Evolutionary conservation across 2,329 filamentous ascomycete species (phyloP), one percentile per base, ranked within the genome.

Genomic region (Calonectria montana): DNA sequence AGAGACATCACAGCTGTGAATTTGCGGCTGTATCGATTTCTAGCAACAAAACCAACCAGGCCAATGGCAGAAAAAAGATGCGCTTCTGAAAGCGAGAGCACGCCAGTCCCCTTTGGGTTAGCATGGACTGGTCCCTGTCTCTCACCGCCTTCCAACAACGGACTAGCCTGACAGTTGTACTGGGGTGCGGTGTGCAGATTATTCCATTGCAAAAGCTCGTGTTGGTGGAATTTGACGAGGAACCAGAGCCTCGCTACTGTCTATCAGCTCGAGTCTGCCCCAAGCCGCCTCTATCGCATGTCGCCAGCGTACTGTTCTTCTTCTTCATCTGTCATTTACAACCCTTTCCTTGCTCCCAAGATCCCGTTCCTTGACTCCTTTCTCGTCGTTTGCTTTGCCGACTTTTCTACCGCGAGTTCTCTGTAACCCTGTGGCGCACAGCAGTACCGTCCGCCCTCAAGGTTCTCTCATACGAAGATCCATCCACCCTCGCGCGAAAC

Each of bases 21-120:
- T 59, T 62, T 70, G 68, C 41, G 29, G 55, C 47, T 47, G 57
- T 55, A 66, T 62, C 23, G 53, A 62, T 27, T 69, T 43, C 41
- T 31, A 57, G 37, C 43, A 41, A 55, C 61, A 47, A 35, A 57
- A 57, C 65, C 50, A 75, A 53, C 67, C 70, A 64, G 55, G 55
- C 35, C 21, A 15, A 53, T 12, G 76, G 77, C 77, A 79, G 76
- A 79, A 79, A 31, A 77, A 79, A 75, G 73, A 77, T 61, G 72
- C 48, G 39, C 39, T 65, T 25, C 31, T 41, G n/a, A 41, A 41
- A 43, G 50, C 21, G 21, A 47, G 21, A 10, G 1, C 8, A 9
- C 47, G 35, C 69, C 65, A 74, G 39, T n/a, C 57, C 57, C 4
- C 2, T 41, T 67, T 9, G 0, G 48, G 72, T 43, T 72, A 69